These are phyloP conservation scores for Pestalotiopsis sp. DNA, from an alignment of 2,329 filamentous ascomycete species.

Conservation along the genomic window DNA sequence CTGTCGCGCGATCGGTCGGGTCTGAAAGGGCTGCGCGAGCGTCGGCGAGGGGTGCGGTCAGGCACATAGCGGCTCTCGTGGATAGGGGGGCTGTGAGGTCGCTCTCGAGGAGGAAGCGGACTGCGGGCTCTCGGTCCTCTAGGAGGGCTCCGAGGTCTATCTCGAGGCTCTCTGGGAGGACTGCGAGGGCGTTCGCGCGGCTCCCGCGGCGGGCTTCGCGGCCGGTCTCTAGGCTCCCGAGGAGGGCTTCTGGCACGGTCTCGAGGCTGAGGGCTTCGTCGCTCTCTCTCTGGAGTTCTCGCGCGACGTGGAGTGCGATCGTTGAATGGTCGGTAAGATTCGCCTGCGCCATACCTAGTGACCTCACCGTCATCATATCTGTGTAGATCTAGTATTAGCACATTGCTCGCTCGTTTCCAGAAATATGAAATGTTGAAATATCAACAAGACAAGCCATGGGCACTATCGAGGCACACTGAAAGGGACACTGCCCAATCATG, in stretches of 20 bases:
- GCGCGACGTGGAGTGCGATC: conserved; percentile 42
- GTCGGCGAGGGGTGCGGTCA: conserved; percentile 41
- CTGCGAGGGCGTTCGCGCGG: conserved; percentile 35
- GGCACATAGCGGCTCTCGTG: conserved; percentile 46
- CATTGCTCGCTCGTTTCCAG: background rate
- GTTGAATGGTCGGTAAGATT: conserved; percentile 63
- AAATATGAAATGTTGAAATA: background rate
- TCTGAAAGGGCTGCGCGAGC: conserved; percentile 44
- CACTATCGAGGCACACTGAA: background rate
- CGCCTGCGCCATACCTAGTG: conserved; percentile 62
- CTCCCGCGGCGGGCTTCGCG: conserved; percentile 17
- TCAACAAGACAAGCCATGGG: too few species aligned
- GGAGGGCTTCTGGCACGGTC: conserved; percentile 18
- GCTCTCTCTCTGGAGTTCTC: conserved; percentile 32
- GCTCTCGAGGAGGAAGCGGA: conserved; percentile 23
- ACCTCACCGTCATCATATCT: conserved; percentile 67
- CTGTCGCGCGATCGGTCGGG: conserved; percentile 38
- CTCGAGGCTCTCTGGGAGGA: conserved; percentile 22
- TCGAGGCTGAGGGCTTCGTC: conserved; percentile 36
- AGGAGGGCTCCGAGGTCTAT: conserved; percentile 32
- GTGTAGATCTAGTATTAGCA: background rate
- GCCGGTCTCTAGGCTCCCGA: conserved; percentile 35
- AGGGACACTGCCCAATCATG: background rate
- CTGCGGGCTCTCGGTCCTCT: conserved; percentile 23
- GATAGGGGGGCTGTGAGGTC: conserved; percentile 21